phyloP scores from a whole-genome alignment of 2,329 filamentous ascomycete species.

The Colletotrichum simmondsii region DNA sequence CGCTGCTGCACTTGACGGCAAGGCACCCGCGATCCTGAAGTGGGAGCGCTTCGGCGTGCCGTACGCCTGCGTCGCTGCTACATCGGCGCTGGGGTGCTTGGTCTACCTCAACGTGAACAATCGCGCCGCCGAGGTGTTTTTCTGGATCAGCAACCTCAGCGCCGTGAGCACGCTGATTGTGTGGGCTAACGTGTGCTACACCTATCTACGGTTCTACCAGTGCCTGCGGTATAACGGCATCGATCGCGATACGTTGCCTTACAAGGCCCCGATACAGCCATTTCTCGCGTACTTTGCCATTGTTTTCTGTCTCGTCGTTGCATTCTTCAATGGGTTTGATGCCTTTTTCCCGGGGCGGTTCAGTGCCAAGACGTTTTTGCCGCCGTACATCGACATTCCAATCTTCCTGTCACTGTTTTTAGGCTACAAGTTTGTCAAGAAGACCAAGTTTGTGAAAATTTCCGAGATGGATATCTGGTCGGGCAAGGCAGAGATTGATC shows the following conservation, averaged over 20 bases:
- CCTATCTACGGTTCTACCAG: conserved; percentile 76
- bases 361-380: conserved; percentile 66
- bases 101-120: conserved; percentile 72
- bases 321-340: conserved; percentile 78
- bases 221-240: conserved; percentile 74
- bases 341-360: conserved; percentile 72
- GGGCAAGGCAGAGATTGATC: conserved; percentile 51
- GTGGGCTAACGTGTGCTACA: conserved; percentile 74
- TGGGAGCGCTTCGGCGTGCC: conserved; percentile 54
- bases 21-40: conserved; percentile 67
- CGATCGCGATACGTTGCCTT: conserved; percentile 71
- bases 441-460: conserved; percentile 58
- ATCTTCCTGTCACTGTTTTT: conserved; percentile 73
- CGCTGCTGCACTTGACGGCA: conserved; percentile 67
- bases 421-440: conserved; percentile 75
- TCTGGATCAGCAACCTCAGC: conserved; percentile 64
- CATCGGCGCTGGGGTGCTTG: conserved; percentile 70
- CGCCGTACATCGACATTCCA: conserved; percentile 76
- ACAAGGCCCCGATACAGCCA: conserved; percentile 74
- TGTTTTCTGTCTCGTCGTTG: conserved; percentile 70
- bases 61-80: conserved; percentile 41
- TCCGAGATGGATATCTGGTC: conserved; percentile 53
- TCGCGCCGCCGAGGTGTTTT: conserved; percentile 54
- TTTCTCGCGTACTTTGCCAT: conserved; percentile 74
- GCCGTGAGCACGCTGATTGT: conserved; percentile 78